Conservation (phyloP, 352 stramenopile genomes). For the Hyaloperonospora brassicae region DNA sequence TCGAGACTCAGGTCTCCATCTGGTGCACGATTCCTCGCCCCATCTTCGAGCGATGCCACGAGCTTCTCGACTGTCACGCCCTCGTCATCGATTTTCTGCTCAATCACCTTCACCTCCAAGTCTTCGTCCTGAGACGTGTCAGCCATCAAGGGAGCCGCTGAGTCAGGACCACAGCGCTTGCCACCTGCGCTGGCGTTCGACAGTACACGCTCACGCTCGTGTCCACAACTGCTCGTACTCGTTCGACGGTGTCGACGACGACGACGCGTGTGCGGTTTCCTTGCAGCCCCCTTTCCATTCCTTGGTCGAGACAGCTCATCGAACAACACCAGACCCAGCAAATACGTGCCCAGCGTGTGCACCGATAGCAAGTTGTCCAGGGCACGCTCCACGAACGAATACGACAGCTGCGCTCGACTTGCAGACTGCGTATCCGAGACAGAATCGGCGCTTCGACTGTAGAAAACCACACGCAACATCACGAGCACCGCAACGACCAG, state of each 20-base stretch:
- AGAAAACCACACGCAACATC: conserved; percentile 32
- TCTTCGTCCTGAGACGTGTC: conserved; percentile 40
- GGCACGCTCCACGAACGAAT: conserved; percentile 27
- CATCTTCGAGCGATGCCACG: conserved; percentile 30
- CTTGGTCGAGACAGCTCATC: conserved; percentile 34
- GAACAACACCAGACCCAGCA: conserved; percentile 45
- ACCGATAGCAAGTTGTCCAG: conserved; percentile 48
- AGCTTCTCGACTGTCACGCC: conserved; percentile 45
- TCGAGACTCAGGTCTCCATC: conserved; percentile 38
- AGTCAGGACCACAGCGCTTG: conserved; percentile 9
- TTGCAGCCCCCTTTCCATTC: conserved; percentile 11
- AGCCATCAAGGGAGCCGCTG: conserved; percentile 18
- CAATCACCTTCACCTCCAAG: conserved; percentile 49
- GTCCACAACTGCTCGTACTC: conserved; percentile 7
- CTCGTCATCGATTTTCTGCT: conserved; percentile 28
- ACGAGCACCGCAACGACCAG: conserved; percentile 26
- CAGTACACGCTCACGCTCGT: conserved; percentile 17
- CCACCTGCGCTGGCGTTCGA: conserved; percentile 16
- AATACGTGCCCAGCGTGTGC: conserved; percentile 39
- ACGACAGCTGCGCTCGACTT: conserved; percentile 4
- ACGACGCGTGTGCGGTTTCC: conserved; percentile 8
- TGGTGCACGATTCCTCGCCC: conserved; percentile 18
- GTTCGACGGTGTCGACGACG: conserved; percentile 15
- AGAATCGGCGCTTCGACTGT: conserved; percentile 24
- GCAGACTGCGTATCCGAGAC: conserved; percentile 4